A percentile compares a stretch with the other conserved stretches of the same genome.
These are phyloP conservation scores for Malassezia restricta DNA, from an alignment of 1,284 basidiomycete genomes.

Conservation along the genomic window DNA sequence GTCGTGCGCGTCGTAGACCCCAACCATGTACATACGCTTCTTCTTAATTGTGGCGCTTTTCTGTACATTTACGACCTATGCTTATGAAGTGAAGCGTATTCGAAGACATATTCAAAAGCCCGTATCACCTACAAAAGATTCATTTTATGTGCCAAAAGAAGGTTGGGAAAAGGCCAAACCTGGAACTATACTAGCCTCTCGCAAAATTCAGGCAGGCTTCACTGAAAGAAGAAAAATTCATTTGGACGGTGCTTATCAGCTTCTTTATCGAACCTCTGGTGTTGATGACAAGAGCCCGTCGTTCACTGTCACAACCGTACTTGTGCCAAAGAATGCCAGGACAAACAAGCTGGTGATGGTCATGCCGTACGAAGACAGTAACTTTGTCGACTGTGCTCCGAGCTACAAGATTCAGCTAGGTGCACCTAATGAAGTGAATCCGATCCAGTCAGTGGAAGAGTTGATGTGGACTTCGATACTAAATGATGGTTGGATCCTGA, in stretches of 20 bases:
- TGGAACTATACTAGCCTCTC: conserved; percentile 6
- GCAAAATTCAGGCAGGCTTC: conserved; percentile 9
- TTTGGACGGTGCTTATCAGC: conserved; percentile 21
- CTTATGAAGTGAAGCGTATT: neutral
- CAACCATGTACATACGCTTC: neutral
- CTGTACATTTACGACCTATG: neutral
- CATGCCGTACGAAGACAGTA: conserved; percentile 14
- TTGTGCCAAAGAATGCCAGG: conserved; percentile 11
- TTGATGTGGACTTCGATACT: conserved; percentile 14
- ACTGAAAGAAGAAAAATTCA: conserved; percentile 19
- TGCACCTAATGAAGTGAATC: conserved; percentile 2
- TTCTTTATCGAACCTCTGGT: conserved; percentile 24
- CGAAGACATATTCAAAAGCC: neutral
- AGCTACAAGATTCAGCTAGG: conserved; percentile 15
- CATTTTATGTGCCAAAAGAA: conserved; percentile 10
- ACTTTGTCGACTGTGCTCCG: conserved; percentile 9
- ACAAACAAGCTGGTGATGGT: conserved; percentile 11
- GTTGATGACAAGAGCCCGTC: neutral
- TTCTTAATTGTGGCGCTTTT: neutral
- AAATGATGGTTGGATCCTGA: conserved; percentile 30
- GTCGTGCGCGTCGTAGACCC: no score
- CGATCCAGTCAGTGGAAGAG: conserved; percentile 13
- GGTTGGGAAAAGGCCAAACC: conserved; percentile 13
- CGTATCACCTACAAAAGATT: conserved; percentile 4
- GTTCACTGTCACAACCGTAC: conserved; percentile 7